Evolutionary conservation across 805 yeast species (phyloP), one percentile per base, ranked within the genome.

Genomic region (Wickerhamiella bombiphila): DNA sequence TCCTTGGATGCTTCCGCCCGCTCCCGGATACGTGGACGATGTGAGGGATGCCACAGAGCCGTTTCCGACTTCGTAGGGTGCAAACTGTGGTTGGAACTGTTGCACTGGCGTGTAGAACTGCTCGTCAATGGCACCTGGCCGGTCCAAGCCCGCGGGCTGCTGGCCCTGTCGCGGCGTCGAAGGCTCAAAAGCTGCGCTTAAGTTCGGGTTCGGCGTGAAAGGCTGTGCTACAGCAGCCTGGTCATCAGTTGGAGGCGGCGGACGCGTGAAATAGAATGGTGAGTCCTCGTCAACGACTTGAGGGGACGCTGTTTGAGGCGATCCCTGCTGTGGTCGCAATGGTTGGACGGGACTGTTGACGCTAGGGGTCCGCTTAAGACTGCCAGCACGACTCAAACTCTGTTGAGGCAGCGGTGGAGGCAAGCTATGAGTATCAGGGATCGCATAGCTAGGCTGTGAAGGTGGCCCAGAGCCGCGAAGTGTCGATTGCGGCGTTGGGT

Each of bases 31-130:
- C 19, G 41, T 22, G 20, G 46, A 31, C 24, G 54, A 35, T 36
- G 42, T 39, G 29, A 45, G 22, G 6, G 58, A 46, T 4, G 48
- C 41, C 17, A 48, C 35, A 3, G 55, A 52, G 14, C 43, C 35
- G 32, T 50, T 46, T n/a, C 48, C 53, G 29, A 42, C 35, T 26
- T 46, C 47, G 17, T 34, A 31, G 14, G n/a, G 26, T 16, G 32
- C 14, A 32, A 45, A 45, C 40, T 36, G 45, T 7, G 40, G 21
- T 14, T 39, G 34, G 41, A 47, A 47, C 30, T 36, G 34, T 32
- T 42, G 47, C 11, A 51, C 52, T 3, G 52, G 52, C 9, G 52
- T 48, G 42, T 40, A 45, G 36, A 42, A 47, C 44, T 43, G 49
- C 36, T 47, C 51, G 6, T 46, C 46, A n/a, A n/a, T 32, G 28